These are phyloP conservation scores for Spathaspora girioi DNA, from an alignment of 805 yeast species.

Conservation along the genomic window DNA sequence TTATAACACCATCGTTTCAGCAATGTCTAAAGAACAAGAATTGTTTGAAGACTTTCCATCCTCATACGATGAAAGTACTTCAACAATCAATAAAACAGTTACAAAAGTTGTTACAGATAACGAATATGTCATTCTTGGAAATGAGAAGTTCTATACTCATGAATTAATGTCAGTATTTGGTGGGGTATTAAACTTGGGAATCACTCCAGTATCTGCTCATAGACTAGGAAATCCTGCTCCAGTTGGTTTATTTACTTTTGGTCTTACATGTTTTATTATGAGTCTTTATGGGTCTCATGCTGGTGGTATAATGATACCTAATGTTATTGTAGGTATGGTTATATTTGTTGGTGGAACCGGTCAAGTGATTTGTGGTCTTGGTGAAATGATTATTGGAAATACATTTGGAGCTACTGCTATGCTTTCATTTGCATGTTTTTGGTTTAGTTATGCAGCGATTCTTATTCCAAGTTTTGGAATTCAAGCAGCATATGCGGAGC, in stretches of 20 bases:
- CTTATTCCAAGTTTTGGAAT: constrained; percentile 56
- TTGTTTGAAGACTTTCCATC: background rate
- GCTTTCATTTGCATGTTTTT: constrained; percentile 53
- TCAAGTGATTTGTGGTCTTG: constrained; percentile 47
- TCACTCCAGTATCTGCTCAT: constrained; percentile 44
- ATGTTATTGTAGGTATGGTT: constrained; percentile 43
- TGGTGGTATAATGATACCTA: constrained; percentile 38
- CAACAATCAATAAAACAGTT: constrained; percentile 11
- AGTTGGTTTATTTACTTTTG: constrained; percentile 49
- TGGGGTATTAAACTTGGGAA: constrained; percentile 46
- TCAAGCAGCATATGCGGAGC: constrained; percentile 40
- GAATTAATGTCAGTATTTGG: constrained; percentile 65
- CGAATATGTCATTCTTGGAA: constrained; percentile 40
- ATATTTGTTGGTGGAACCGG: constrained; percentile 49
- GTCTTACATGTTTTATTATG: constrained; percentile 43
- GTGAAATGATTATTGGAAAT: constrained; percentile 49
- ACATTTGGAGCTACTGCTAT: constrained; percentile 56
- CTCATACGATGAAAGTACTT: background rate
- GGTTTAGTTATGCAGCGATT: constrained; percentile 48
- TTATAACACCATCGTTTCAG: no score
- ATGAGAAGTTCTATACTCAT: constrained; percentile 41
- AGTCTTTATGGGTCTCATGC: constrained; percentile 48
- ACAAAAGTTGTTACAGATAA: constrained; percentile 32
- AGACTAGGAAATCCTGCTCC: constrained; percentile 52
- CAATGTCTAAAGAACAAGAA: background rate